phyloP scores from a whole-genome alignment of 2,329 filamentous ascomycete species.

The Cercospora brassicicola region DNA sequence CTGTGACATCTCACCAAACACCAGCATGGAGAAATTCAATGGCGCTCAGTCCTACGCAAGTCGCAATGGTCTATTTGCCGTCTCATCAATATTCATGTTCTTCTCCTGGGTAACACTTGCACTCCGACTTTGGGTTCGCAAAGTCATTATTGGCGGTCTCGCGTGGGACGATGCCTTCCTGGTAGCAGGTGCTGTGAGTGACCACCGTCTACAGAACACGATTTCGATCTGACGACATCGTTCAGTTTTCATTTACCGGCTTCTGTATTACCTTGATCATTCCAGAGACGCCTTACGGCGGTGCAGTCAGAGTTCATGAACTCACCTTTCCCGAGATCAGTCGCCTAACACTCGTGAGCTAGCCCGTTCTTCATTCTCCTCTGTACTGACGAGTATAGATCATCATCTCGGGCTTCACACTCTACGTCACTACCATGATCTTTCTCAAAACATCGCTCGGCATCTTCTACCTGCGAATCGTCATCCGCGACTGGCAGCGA shows the following conservation, averaged over 20 bases:
- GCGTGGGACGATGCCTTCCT: neutral
- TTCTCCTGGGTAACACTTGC: neutral
- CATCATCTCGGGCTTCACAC: neutral
- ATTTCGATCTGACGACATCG: neutral
- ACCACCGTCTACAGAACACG: neutral
- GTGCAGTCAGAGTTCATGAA: neutral
- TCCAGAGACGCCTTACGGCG: neutral
- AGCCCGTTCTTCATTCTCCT: neutral
- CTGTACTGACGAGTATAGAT: neutral
- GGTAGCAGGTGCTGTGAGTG: neutral
- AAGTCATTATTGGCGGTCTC: neutral
- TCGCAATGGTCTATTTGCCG: neutral
- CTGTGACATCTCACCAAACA: neutral
- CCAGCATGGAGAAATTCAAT: neutral
- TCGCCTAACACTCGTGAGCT: neutral
- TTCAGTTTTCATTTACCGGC: neutral
- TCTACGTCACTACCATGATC: neutral
- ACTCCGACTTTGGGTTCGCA: neutral
- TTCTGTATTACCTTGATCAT: neutral
- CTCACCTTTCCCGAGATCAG: neutral
- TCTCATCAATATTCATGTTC: neutral
- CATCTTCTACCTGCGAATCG: neutral
- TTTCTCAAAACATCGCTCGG: neutral
- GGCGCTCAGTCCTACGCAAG: neutral
- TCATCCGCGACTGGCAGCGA: neutral